Conservation (phyloP, 495 filamentous ascomycete genomes). For the Polyplosphaeria fusca region DNA sequence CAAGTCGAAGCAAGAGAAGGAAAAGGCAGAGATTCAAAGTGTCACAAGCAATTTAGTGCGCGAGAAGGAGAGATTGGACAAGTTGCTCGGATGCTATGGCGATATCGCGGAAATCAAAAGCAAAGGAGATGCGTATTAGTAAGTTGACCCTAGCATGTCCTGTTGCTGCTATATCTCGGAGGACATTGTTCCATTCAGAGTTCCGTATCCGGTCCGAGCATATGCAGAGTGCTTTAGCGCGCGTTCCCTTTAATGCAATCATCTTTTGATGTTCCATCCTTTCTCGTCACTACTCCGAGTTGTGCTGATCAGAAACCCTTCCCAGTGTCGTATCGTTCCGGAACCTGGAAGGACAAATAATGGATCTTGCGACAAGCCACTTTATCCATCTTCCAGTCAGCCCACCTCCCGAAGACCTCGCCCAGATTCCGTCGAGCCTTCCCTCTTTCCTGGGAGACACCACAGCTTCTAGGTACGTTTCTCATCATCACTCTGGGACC, state of each 20-base stretch:
- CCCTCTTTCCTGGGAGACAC: conserved; percentile 53
- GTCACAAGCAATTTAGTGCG: conserved; percentile 53
- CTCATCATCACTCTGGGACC: background rate
- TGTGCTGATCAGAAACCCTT: conserved; percentile 1
- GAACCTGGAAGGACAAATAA: conserved; percentile 56
- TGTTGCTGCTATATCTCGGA: background rate
- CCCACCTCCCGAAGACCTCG: conserved; percentile 52
- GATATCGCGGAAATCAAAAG: conserved; percentile 60
- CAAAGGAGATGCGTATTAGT: conserved; percentile 62
- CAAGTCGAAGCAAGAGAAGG: conserved; percentile 26
- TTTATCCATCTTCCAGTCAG: conserved; percentile 58
- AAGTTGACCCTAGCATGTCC: conserved; percentile 43
- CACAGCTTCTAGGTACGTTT: conserved; percentile 43
- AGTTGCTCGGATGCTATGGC: conserved; percentile 56
- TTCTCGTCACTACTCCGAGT: conserved; percentile 26
- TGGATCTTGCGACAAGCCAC: conserved; percentile 56
- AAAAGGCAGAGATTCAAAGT: conserved; percentile 46
- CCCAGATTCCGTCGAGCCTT: conserved; percentile 53
- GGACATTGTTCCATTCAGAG: background rate
- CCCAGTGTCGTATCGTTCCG: conserved; percentile 57
- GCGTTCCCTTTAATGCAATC: conserved; percentile 25
- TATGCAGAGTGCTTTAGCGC: background rate
- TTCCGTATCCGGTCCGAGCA: background rate
- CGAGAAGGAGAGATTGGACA: conserved; percentile 57
- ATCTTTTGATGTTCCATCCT: conserved; percentile 28